Evolutionary conservation across 805 yeast species (phyloP).

Genomic region (Wickerhamiella cacticola): DNA sequence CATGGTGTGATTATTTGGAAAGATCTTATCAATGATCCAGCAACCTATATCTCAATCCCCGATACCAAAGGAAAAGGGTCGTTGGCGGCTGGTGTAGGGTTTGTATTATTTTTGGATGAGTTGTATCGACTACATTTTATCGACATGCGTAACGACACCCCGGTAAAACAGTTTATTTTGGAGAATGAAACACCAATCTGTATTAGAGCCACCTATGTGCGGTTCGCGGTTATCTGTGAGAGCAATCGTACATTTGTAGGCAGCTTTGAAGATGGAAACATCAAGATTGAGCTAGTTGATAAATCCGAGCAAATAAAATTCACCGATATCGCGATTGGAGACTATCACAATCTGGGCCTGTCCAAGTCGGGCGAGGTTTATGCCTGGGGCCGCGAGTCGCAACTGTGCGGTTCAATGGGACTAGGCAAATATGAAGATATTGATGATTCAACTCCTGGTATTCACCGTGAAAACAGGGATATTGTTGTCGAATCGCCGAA

Average conservation of each 20-base stretch:
- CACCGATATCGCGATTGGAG: conserved; percentile 53
- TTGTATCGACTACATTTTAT: conserved; percentile 34
- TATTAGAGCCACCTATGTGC: conserved; percentile 29
- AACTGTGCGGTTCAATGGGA: conserved; percentile 59
- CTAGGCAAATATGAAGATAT: conserved; percentile 33
- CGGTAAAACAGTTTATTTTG: background rate
- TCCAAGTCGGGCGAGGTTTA: conserved; percentile 43
- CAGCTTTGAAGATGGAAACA: background rate
- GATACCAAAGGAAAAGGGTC: conserved; percentile 19
- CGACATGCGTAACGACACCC: conserved; percentile 24
- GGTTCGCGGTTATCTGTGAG: conserved; percentile 43
- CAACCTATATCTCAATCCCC: background rate
- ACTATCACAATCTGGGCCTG: conserved; percentile 58
- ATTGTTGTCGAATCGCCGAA: conserved; percentile 32
- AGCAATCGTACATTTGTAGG: conserved; percentile 42
- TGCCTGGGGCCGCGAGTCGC: conserved; percentile 59
- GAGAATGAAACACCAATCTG: conserved; percentile 13
- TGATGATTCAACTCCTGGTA: conserved; percentile 4
- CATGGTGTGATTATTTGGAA: background rate
- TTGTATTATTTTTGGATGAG: conserved; percentile 38
- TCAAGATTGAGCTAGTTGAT: conserved; percentile 18
- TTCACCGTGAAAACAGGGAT: background rate
- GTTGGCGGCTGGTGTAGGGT: conserved; percentile 43
- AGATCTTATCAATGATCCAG: background rate
- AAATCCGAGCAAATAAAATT: conserved; percentile 35